Evolutionary conservation across 23 red algal species (phyloP), one percentile per base, ranked within the genome.

Genomic region (Gracilaria gracilis): DNA sequence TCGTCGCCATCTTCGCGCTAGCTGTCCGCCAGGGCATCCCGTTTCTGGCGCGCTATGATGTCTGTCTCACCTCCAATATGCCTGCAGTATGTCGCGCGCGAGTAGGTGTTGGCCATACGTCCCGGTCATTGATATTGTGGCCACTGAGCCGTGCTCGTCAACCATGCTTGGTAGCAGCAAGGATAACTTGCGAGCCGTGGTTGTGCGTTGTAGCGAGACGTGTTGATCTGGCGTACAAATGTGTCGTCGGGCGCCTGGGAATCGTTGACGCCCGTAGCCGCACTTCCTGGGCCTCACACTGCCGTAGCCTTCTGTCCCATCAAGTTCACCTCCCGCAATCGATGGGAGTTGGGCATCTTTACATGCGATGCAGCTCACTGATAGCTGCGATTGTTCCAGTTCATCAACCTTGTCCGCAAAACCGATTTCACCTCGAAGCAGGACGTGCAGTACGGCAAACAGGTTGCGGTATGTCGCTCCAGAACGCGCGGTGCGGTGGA

Each of bases 181-280:
- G 84, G 84, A 21, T 85, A 57, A 84, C 84, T 95, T 7, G 83
- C 83, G 4, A 76, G 73, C 81, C 92, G 83, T n/a, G 92, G n/a
- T n/a, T n/a, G n/a, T n/a, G n/a, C n/a, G 92, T 28, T 14, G 49
- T 25, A 81, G 47, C 31, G 92, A 9, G 81, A 62, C 28, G 83
- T 88, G 24, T 31, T 95, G 28, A 19, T 95, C 11, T 95, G 92
- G 92, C 48, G 84, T 27, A 81, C 64, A 29, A 87, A 62, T 67
- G 83, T 50, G 24, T 47, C 83, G 29, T 58, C 71, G 4, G 53
- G 57, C 15, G 82, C 65, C 21, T 75, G 80, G 80, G 81, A 81
- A 40, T 80, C 91, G 14, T 19, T 93, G 62, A 76, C 73, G 9
- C 37, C 80, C 15, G 37, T 65, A 20, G 93, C 85, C 17, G 65